These are phyloP conservation scores for Ilyonectria destructans DNA, from an alignment of 2,329 filamentous ascomycete genomes.

Conservation along the genomic window DNA sequence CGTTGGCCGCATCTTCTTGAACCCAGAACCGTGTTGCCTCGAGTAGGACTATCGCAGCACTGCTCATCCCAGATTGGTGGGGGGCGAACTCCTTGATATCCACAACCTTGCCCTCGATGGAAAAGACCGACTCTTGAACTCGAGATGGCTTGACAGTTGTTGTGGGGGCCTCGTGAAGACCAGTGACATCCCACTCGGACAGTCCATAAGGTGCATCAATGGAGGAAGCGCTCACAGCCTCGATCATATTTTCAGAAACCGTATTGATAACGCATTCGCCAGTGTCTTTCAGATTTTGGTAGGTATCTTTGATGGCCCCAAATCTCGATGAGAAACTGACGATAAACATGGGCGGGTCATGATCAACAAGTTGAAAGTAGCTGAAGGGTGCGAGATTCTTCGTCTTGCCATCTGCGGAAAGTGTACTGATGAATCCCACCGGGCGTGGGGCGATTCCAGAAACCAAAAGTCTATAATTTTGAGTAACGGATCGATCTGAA, in stretches of 20 bases:
- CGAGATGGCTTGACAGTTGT: conserved; percentile 46
- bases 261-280: conserved; percentile 87
- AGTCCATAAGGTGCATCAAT: conserved; percentile 83
- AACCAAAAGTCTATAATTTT: conserved; percentile 92
- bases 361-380: conserved; percentile 85
- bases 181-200: conserved; percentile 83
- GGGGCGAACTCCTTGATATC: conserved; percentile 49
- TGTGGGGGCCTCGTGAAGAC: conserved; percentile 55
- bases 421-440: conserved; percentile 73
- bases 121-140: conserved; percentile 49
- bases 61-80: conserved; percentile 44
- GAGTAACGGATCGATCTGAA: conserved; percentile 75
- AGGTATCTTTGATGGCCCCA: conserved; percentile 79
- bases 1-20: conserved; percentile 45
- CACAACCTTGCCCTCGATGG: conserved; percentile 49
- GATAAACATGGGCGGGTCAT: conserved; percentile 87
- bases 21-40: conserved; percentile 53
- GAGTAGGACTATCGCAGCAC: conserved; percentile 45
- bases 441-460: conserved; percentile 85
- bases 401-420: conserved; percentile 70
- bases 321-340: conserved; percentile 64
- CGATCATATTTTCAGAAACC: conserved; percentile 83
- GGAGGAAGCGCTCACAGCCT: conserved; percentile 83
- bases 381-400: conserved; percentile 86
- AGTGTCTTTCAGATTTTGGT: conserved; percentile 79